Evolutionary conservation across 2,329 filamentous ascomycete species (phyloP).

Genomic region (Penicillium capsulatum): DNA sequence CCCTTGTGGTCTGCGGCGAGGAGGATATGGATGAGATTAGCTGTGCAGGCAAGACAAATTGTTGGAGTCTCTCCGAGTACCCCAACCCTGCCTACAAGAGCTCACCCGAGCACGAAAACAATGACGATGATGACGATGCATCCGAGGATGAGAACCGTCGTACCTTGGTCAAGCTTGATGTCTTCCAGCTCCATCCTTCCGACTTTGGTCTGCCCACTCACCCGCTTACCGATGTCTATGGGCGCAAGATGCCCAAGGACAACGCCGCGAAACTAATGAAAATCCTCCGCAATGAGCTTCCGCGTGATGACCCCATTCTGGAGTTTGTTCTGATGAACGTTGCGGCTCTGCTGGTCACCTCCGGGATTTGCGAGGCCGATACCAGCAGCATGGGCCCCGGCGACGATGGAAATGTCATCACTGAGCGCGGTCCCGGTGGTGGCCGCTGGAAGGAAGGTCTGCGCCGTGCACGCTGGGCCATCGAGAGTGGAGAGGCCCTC

Average conservation of each 20-base stretch:
- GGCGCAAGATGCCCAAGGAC: slow-evolving; percentile 77
- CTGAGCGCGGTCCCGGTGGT: slow-evolving; percentile 77
- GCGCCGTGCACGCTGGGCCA: slow-evolving; percentile 77
- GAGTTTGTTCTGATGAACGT: slow-evolving; percentile 95
- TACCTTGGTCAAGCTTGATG: slow-evolving; percentile 59
- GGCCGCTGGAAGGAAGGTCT: slow-evolving; percentile 94
- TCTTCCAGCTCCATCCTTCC: slow-evolving; percentile 72
- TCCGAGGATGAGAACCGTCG: slow-evolving; percentile 39
- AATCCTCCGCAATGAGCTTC: slow-evolving; percentile 69
- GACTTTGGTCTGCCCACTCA: slow-evolving; percentile 82
- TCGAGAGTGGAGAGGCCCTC: slow-evolving; percentile 82
- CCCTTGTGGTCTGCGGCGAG: slow-evolving; percentile 84
- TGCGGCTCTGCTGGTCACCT: slow-evolving; percentile 77
- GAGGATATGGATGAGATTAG: slow-evolving; percentile 95
- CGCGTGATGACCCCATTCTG: slow-evolving; percentile 74
- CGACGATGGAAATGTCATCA: slow-evolving; percentile 75
- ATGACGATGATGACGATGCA: slow-evolving; percentile 36
- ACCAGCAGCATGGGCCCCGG: slow-evolving; percentile 72
- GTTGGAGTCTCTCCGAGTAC: slow-evolving; percentile 70
- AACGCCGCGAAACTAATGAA: slow-evolving; percentile 80
- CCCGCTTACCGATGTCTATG: slow-evolving; percentile 70
- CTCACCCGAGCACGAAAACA: slow-evolving; percentile 37
- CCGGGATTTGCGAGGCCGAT: slow-evolving; percentile 81
- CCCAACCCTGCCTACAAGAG: slow-evolving; percentile 43
- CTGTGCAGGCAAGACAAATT: slow-evolving; percentile 81